These are phyloP conservation scores for Xerocomus nothofagi DNA, from an alignment of 1,284 basidiomycete genomes.

Conservation along the genomic window DNA sequence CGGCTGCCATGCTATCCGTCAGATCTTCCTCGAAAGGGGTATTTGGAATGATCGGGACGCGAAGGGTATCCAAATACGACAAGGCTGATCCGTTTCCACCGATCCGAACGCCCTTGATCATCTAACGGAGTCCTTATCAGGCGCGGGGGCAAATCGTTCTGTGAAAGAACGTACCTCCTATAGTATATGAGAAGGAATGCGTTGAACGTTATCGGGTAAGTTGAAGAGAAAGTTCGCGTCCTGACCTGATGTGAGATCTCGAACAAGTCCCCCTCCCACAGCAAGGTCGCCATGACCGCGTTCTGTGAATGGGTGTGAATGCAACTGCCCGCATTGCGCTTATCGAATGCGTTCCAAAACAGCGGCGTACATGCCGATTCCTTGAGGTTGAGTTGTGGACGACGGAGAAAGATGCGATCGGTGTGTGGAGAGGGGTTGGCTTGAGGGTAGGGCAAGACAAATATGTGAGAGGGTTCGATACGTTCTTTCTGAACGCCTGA, in stretches of 20 bases:
- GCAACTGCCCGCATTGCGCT: constrained; percentile 75
- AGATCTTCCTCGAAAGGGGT: constrained; percentile 87
- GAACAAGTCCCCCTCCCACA: constrained; percentile 69
- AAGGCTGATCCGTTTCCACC: constrained; percentile 70
- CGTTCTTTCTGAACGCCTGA: constrained; percentile 89
- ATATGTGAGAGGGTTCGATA: constrained; percentile 77
- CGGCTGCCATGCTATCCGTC: constrained; percentile 80
- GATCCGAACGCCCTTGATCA: constrained; percentile 87
- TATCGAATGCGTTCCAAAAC: constrained; percentile 89
- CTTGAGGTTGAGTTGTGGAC: constrained; percentile 65
- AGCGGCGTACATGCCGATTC: constrained; percentile 84
- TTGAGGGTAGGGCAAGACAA: constrained; percentile 80
- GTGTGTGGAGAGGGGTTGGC: constrained; percentile 57
- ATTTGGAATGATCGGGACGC: constrained; percentile 85
- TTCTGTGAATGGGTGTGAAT: constrained; percentile 89
- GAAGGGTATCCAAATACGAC: constrained; percentile 83
- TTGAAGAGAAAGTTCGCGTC: background rate
- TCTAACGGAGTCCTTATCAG: constrained; percentile 42
- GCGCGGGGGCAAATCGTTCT: background rate
- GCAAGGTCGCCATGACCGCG: constrained; percentile 81
- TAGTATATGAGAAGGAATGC: background rate
- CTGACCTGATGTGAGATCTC: constrained; percentile 76
- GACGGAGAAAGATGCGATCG: constrained; percentile 73
- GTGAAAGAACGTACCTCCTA: constrained; percentile 39
- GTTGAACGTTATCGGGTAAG: background rate